Evolutionary conservation across 1,284 basidiomycete species (phyloP).

Genomic region (Xerocomus minutiporus): DNA sequence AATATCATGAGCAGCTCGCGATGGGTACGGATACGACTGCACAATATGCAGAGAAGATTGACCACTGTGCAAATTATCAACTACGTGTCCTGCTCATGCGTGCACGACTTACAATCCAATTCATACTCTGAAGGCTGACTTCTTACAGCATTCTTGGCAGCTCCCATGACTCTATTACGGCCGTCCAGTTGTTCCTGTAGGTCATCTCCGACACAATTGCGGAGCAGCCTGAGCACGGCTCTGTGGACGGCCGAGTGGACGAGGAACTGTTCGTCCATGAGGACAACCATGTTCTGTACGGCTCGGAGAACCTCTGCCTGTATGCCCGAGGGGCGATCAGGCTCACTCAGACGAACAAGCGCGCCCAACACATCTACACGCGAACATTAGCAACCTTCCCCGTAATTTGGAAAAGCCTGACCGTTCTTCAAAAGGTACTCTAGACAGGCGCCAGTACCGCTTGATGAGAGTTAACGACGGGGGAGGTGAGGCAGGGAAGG

Average conservation of each 20-base stretch:
- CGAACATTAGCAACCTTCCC: slow-evolving; percentile 3
- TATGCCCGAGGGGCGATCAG: slow-evolving; percentile 79
- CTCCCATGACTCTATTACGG: slow-evolving; percentile 71
- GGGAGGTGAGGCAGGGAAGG: slow-evolving; percentile 1
- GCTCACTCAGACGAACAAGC: slow-evolving; percentile 81
- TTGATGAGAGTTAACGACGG: slow-evolving; percentile 33
- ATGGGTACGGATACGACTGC: slow-evolving; percentile 85
- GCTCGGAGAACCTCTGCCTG: slow-evolving; percentile 81
- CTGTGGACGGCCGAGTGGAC: slow-evolving; percentile 88
- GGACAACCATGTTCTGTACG: slow-evolving; percentile 83
- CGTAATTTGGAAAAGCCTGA: slow-evolving; percentile 28
- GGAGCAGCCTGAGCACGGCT: slow-evolving; percentile 81
- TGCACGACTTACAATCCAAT: slow-evolving; percentile 62
- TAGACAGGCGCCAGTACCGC: slow-evolving; percentile 80
- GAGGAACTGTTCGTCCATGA: slow-evolving; percentile 87
- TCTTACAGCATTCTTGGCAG: slow-evolving; percentile 65
- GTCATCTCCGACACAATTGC: slow-evolving; percentile 88
- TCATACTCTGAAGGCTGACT: slow-evolving; percentile 79
- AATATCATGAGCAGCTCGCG: slow-evolving; percentile 92
- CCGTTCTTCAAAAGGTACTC: slow-evolving; percentile 91
- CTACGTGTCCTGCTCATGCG: neutral
- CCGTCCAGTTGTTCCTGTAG: slow-evolving; percentile 80
- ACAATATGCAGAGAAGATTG: slow-evolving; percentile 85
- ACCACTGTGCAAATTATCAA: slow-evolving; percentile 55
- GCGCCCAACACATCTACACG: slow-evolving; percentile 70